Percentiles rank a stretch among this genome's conserved stretches.
phyloP scores from a whole-genome alignment of 225 moss, liverwort and hornwort species.

The Climacium dendroides region DNA sequence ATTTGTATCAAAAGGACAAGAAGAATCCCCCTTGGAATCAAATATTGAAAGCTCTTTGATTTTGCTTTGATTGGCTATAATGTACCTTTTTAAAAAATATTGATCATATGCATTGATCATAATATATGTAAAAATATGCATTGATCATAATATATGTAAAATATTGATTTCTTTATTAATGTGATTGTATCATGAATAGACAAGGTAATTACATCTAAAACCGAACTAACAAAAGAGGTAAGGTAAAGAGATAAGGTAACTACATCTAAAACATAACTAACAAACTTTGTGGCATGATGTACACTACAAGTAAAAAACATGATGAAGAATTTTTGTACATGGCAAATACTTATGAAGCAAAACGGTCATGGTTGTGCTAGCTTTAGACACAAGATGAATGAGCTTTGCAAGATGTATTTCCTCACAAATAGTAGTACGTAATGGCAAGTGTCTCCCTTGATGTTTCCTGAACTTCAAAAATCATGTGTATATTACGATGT shows the following conservation, averaged over 20 bases:
- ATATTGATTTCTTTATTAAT: neutral
- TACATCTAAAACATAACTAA: rapidly evolving
- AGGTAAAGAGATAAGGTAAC: no score
- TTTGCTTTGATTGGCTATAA: neutral
- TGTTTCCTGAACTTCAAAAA: neutral
- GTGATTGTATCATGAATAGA: no score
- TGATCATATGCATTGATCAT: neutral
- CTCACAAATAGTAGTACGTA: neutral
- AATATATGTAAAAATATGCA: neutral
- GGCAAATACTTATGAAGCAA: neutral
- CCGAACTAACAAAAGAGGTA: rapidly evolving
- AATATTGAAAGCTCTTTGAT: neutral
- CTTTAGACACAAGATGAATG: neutral
- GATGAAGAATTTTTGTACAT: neutral
- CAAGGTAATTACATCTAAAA: neutral
- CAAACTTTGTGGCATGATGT: neutral
- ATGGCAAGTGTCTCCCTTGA: rapidly evolving
- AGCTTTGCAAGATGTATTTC: neutral
- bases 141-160: neutral
- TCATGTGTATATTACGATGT: neutral
- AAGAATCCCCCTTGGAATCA: neutral
- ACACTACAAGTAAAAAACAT: neutral
- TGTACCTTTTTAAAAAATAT: no score
- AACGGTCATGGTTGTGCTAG: neutral
- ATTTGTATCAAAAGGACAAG: rapidly evolving